phyloP scores from a whole-genome alignment of 495 filamentous ascomycete species.

The Geoglossum glabrum region DNA sequence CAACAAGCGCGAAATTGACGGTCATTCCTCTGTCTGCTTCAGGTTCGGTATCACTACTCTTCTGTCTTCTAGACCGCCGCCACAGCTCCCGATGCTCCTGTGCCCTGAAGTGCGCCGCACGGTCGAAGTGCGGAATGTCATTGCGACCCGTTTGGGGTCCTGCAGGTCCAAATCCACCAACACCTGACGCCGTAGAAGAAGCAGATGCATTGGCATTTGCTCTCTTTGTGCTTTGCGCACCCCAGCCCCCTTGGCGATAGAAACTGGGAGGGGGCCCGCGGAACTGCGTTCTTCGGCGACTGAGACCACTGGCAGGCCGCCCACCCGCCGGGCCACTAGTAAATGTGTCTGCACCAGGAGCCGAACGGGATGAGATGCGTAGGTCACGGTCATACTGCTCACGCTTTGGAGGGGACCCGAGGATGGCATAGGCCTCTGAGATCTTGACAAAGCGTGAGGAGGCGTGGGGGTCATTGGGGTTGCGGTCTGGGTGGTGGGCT shows the following conservation, averaged over 20 bases:
- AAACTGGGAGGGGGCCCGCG: constrained; percentile 79
- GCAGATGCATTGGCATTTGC: constrained; percentile 8
- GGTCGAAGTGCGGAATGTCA: constrained; percentile 43
- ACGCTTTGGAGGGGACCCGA: constrained; percentile 51
- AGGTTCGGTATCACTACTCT: constrained; percentile 4
- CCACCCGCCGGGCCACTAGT: constrained; percentile 31
- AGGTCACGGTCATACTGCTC: constrained; percentile 59
- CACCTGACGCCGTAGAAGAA: constrained; percentile 1
- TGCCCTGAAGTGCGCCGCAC: constrained; percentile 45
- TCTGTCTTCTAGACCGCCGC: constrained; percentile 22
- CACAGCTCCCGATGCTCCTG: constrained; percentile 41
- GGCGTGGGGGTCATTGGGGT: constrained; percentile 54
- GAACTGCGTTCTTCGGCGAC: constrained; percentile 51
- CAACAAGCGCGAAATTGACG: constrained; percentile 22
- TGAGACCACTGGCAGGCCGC: constrained; percentile 60
- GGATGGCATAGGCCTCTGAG: constrained; percentile 66
- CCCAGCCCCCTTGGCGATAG: constrained; percentile 60
- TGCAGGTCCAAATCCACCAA: background rate
- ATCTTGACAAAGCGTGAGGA: constrained; percentile 64
- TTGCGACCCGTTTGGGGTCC: constrained; percentile 8
- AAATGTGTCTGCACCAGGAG: constrained; percentile 10
- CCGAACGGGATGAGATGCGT: constrained; percentile 16
- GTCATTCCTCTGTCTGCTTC: constrained; percentile 8
- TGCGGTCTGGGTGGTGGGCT: constrained; percentile 81
- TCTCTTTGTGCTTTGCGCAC: constrained; percentile 22